Base-by-base conservation (phyloP, 768 basidiomycete species). In the Lactarius pseudohatsudake region DNA sequence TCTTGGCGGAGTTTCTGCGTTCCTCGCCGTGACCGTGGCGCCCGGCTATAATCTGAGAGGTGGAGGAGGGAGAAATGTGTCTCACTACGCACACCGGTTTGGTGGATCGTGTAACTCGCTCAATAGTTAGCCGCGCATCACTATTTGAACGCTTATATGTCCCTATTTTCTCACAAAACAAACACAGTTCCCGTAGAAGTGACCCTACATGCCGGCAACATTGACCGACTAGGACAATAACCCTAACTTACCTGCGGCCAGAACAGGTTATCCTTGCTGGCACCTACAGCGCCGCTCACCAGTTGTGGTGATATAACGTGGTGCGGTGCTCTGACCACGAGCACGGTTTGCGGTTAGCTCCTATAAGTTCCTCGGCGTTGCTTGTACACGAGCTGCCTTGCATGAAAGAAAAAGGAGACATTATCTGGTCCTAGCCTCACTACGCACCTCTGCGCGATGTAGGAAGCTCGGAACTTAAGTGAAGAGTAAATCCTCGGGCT, bases 341-440 rank as follows among this genome's bases (percentile, higher is more conserved):
- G 55, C 45, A 43, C 43, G 11, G 3, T 10, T 6, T 18, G 22
- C 22, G 22, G n/a, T 34, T 54, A 8, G 62, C 32, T 55, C 59
- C 66, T 64, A 53, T 53, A 22, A 54, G 41, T 41, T 18, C 18
- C 22, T 59, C 62, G 38, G 32, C 10, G 50, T 32, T 54, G 58
- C 20, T 10, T 10, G 43, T 47, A 59, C 53, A 63, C 54, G 41
- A 22, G 41, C 32, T 34, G 26, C 43, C 57, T 43, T 30, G 57
- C 8, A 34, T 54, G 47, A 28, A 4, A 18, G n/a, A 4, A 54
- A 26, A 47, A 41, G 9, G 38, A 16, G 32, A 36, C 10, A 41
- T 56, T 60, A 67, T 64, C 58, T 47, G 66, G 59, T 64, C 57
- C 10, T 59, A 53, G 26, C 2, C 28, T 28, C 41, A 22, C 41